These are phyloP conservation scores for Litchi chinensis DNA, from an alignment of 345 rosid genomes.

Conservation along the genomic window DNA sequence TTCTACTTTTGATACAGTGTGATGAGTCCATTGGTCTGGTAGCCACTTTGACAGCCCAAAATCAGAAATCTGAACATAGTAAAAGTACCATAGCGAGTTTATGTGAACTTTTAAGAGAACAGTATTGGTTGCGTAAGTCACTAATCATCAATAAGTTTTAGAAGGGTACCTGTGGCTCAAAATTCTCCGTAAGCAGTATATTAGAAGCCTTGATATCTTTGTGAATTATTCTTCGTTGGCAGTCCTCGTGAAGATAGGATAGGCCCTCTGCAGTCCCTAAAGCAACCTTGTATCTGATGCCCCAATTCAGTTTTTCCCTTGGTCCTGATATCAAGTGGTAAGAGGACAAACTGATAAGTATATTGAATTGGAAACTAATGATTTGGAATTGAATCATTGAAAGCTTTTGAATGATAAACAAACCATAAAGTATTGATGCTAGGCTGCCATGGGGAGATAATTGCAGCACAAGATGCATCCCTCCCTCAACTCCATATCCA, in stretches of 20 bases:
- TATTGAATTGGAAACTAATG: conserved; percentile 10
- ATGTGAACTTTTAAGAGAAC: background rate
- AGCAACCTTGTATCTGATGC: conserved; percentile 68
- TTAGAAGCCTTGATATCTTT: conserved; percentile 94
- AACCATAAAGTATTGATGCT: conserved; percentile 81
- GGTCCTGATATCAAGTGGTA: conserved; percentile 40
- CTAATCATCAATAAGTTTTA: background rate
- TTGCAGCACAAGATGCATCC: conserved; percentile 91
- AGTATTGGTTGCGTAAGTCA: background rate
- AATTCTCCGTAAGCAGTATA: conserved; percentile 80
- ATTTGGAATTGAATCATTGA: background rate
- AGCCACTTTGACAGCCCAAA: conserved; percentile 97
- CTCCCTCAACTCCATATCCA: conserved; percentile 93
- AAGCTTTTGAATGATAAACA: conserved; percentile 15
- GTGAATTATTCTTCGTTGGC: conserved; percentile 91
- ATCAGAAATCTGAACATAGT: conserved; percentile 79
- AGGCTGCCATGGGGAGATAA: conserved; percentile 88
- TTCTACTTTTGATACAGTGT: conserved; percentile 73
- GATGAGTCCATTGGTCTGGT: conserved; percentile 94
- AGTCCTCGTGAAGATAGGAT: conserved; percentile 80
- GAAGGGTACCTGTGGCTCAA: conserved; percentile 69
- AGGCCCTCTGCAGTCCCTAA: conserved; percentile 85
- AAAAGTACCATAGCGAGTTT: conserved; percentile 11
- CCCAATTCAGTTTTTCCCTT: conserved; percentile 66
- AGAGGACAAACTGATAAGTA: background rate